phyloP scores from a whole-genome alignment of 2,329 filamentous ascomycete genomes.

The Sarocladium brachiariae region DNA sequence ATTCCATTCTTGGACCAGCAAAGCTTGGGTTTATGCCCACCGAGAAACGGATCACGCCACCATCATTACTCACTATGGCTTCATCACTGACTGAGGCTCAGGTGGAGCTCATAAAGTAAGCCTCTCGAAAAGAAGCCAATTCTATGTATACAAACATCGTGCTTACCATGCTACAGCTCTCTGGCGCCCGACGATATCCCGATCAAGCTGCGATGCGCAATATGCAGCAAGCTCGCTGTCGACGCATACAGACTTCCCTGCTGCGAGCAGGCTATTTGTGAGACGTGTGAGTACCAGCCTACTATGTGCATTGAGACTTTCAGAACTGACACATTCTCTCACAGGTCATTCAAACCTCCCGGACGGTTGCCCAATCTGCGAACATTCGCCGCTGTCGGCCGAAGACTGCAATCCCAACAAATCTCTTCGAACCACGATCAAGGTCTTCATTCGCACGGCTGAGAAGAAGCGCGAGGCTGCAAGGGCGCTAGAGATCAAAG shows the following conservation, averaged over 20 bases:
- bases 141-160: not conserved
- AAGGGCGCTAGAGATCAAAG: conserved; percentile 42
- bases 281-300: conserved; percentile 58
- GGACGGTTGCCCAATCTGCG: conserved; percentile 83
- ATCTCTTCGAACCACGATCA: conserved; percentile 82
- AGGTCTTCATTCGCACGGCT: conserved; percentile 82
- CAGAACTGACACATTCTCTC: not conserved
- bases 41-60: too few relatives aligned
- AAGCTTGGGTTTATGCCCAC: too few relatives aligned
- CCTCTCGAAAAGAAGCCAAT: not conserved
- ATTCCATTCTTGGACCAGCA: not conserved
- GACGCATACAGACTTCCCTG: conserved; percentile 90
- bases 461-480: conserved; percentile 78
- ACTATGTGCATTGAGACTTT: not conserved
- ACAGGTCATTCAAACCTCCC: conserved; percentile 69
- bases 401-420: conserved; percentile 88
- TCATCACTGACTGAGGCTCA: conserved; percentile 40
- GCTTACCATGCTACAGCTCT: conserved; percentile 44
- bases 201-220: conserved; percentile 91
- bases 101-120: conserved; percentile 52
- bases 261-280: conserved; percentile 92
- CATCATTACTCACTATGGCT: too few relatives aligned
- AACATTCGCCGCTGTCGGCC: conserved; percentile 79
- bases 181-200: conserved; percentile 79
- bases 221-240: conserved; percentile 83